These are phyloP conservation scores for Fusarium xylarioides DNA, from an alignment of 2,329 filamentous ascomycete genomes.

Conservation along the genomic window DNA sequence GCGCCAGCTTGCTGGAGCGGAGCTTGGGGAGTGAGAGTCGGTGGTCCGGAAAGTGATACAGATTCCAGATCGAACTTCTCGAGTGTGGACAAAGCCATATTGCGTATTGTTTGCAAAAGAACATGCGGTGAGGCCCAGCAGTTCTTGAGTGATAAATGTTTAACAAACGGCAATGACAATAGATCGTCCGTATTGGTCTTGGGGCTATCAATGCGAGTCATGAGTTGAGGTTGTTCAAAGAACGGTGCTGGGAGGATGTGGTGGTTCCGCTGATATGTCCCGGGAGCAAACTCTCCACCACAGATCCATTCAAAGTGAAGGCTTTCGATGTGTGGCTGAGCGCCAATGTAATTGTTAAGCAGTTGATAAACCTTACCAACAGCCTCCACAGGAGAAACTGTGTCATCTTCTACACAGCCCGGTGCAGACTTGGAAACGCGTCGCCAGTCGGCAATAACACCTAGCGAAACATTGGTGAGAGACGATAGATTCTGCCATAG, in stretches of 20 bases:
- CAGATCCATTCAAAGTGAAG: constrained; percentile 73
- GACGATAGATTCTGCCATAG: constrained; percentile 69
- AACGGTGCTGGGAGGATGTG: constrained; percentile 71
- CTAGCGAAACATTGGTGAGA: constrained; percentile 64
- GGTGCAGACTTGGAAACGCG: constrained; percentile 62
- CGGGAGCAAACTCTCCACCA: constrained; percentile 73
- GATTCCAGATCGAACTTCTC: constrained; percentile 68
- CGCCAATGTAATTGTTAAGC: constrained; percentile 60
- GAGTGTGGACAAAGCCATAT: constrained; percentile 58
- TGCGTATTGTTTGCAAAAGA: constrained; percentile 60
- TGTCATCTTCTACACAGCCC: constrained; percentile 58
- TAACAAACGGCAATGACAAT: constrained; percentile 64
- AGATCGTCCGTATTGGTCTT: constrained; percentile 49
- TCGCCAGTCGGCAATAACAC: constrained; percentile 74
- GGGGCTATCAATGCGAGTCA: constrained; percentile 45
- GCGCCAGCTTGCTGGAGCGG: constrained; percentile 36
- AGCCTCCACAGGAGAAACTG: constrained; percentile 61
- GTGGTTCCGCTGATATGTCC: constrained; percentile 68
- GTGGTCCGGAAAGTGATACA: constrained; percentile 67
- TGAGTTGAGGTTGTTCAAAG: constrained; percentile 46
- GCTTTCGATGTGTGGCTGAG: constrained; percentile 60
- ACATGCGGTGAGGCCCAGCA: constrained; percentile 73
- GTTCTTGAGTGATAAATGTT: constrained; percentile 70
- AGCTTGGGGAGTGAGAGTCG: constrained; percentile 41
- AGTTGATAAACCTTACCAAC: constrained; percentile 61